phyloP scores from a whole-genome alignment of 2,329 filamentous ascomycete species.

The Nannizziopsis arthrosporioides region DNA sequence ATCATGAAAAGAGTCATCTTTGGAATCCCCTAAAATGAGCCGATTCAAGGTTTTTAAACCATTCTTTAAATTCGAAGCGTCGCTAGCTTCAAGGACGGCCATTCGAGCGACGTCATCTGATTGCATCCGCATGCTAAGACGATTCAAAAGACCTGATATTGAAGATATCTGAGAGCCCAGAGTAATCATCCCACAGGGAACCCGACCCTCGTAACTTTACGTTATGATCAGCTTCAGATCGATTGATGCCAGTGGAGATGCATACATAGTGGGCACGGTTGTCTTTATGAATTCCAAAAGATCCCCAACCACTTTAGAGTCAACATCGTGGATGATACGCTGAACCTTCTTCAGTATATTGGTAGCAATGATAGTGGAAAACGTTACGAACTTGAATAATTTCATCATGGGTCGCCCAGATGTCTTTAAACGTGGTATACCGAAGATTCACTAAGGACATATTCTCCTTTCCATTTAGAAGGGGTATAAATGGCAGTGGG shows the following conservation, averaged over 20 bases:
- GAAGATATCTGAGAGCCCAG: constrained; percentile 35
- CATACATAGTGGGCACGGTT: constrained; percentile 28
- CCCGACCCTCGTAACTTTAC: constrained; percentile 28
- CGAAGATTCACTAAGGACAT: constrained; percentile 25
- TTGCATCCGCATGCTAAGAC: constrained; percentile 27
- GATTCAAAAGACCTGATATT: constrained; percentile 28
- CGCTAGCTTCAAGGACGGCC: constrained; percentile 34
- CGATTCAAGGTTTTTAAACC: constrained; percentile 38
- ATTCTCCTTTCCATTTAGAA: constrained; percentile 31
- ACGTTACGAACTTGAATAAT: constrained; percentile 28
- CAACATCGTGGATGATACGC: constrained; percentile 28
- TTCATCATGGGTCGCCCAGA: constrained; percentile 31
- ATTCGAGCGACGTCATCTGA: constrained; percentile 26
- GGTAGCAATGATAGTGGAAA: not conserved
- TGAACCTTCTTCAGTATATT: constrained; percentile 1
- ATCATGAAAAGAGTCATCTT: constrained; percentile 31
- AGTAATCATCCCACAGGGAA: constrained; percentile 34
- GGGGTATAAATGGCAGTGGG: constrained; percentile 26
- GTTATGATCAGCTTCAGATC: constrained; percentile 11
- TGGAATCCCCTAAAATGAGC: constrained; percentile 28
- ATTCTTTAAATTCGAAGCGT: constrained; percentile 37
- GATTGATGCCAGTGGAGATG: not conserved
- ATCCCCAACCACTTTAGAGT: constrained; percentile 29
- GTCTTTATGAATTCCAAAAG: constrained; percentile 29
- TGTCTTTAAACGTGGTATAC: constrained; percentile 27